Evolutionary conservation across 768 basidiomycete genomes (phyloP), one percentile per base, ranked within the genome.

Genomic region (Agaricus blazei): DNA sequence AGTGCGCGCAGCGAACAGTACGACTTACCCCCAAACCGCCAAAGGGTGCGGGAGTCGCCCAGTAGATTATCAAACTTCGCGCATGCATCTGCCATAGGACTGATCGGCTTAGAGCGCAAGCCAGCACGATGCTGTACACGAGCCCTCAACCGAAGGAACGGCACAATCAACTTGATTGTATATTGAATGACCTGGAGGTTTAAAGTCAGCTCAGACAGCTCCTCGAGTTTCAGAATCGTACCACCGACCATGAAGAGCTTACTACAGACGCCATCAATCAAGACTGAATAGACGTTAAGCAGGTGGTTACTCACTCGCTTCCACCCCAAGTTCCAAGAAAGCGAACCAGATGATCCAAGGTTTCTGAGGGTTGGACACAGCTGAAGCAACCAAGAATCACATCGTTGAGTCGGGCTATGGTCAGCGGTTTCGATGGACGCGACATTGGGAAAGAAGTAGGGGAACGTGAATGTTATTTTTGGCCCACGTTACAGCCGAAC

Each of bases 311-410:
- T 67, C 74, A 91, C 90, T 93, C 91, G 81, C 82, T 90, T 27
- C 90, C 90, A 66, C 83, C 86, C 88, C 88, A 92, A 62, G 90
- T 89, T 53, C 86, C 83, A 51, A 93, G 73, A 65, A 83, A 91
- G 63, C 88, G 75, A 38, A 90, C 76, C 8, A 90, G 74, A 67
- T 90, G 90, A 62, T 90, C 77, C 43, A 93, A 67, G 4, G 77
- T 82, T 58, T 83, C 75, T 6, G 86, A 87, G 1, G 82, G 76
- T 26, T 80, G 79, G 9, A 88, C 68, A 31, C 66, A 65, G 28
- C 79, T 68, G 64, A 89, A 90, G 19, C 75, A 75, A 0, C 90
- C 90, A 4, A 92, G 68, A 23, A 86, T 75, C 6, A 70, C 45
- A 68, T 91, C 87, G 57, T 79, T 83, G n/a, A 88, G 59, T 38